phyloP scores from a whole-genome alignment of 768 basidiomycete species.

The Gymnopilus dilepis region DNA sequence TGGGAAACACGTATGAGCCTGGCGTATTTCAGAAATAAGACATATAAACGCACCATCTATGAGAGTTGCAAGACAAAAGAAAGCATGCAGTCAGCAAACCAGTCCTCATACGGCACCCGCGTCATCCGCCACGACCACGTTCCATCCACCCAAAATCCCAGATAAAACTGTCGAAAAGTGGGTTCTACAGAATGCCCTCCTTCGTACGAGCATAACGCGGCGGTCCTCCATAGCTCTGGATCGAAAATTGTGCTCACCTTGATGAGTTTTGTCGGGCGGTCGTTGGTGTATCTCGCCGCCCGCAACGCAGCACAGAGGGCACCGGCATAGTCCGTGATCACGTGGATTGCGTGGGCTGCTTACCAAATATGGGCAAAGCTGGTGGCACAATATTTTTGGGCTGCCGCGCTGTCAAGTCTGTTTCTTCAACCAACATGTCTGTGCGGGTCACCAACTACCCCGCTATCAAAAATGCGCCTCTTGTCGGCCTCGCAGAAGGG shows the following conservation, averaged over 20 bases:
- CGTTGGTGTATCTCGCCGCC: slow-evolving; percentile 22
- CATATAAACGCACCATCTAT: slow-evolving; percentile 47
- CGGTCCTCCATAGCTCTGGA: slow-evolving; percentile 15
- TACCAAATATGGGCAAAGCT: slow-evolving; percentile 35
- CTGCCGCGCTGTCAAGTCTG: slow-evolving; percentile 25
- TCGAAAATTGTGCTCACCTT: slow-evolving; percentile 59
- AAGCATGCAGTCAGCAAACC: slow-evolving; percentile 20
- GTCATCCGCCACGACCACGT: slow-evolving; percentile 41
- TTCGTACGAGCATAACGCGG: slow-evolving; percentile 18
- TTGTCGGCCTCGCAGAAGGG: slow-evolving; percentile 83
- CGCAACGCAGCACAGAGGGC: slow-evolving; percentile 9
- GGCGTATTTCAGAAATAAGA: neutral
- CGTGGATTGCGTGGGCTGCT: slow-evolving; percentile 6
- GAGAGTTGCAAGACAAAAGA: slow-evolving; percentile 18
- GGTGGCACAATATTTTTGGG: slow-evolving; percentile 22
- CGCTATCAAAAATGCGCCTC: slow-evolving; percentile 85
- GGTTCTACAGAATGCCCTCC: slow-evolving; percentile 21
- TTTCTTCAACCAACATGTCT: slow-evolving; percentile 38
- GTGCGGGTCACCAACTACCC: slow-evolving; percentile 70
- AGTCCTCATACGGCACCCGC: slow-evolving; percentile 12
- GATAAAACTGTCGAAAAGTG: slow-evolving; percentile 20
- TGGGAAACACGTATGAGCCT: slow-evolving; percentile 25
- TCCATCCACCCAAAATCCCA: slow-evolving; percentile 48
- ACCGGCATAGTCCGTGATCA: slow-evolving; percentile 28
- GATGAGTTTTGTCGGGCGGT: slow-evolving; percentile 50